Base-by-base conservation (phyloP, 2,329 filamentous ascomycete species). In the Colletotrichum kahawae region DNA sequence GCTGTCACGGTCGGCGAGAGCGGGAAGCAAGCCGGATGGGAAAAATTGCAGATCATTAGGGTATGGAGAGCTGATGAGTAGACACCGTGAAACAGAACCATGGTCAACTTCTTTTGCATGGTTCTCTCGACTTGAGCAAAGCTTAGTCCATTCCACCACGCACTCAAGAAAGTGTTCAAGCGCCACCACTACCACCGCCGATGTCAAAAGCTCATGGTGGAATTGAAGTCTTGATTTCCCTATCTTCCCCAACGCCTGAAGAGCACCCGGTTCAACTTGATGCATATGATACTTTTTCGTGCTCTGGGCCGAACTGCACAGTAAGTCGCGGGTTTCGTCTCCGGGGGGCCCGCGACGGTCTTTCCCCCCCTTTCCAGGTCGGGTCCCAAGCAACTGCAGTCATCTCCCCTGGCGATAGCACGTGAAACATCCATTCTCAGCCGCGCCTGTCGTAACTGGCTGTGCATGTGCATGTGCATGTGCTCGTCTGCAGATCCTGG, bases 1-100 rank as follows among this genome's bases (percentile, higher is more conserved):
- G 95, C 91, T 12, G 92, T 95, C 82, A 95, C 91, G 21, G 95
- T 98, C 6, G 93, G 94, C 8, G 90, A 89, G 69, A 98, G 95
- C 83, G 96, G 96, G 64, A 95, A 93, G 87, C 92, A 94, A 83
- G 96, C 94, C 34, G 97, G 97, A 0, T 98, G 96, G 96, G 97
- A 99, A 87, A 97, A 94, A 86, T 87, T 99, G 83, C 93, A 95
- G 81, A 94, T 99, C 79, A 87, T 98, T 79, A 91, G 96, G 82
- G 94, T 98, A 82, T 98, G 95, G 94, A 91, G 92, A 80, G 87
- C 87, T 51, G n/a, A 27, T 36, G 38, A 67, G 24, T 31, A 27
- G 34, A 18, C 21, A 51, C 31, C 54, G 7, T 72, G 16, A 27
- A 21, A 27, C n/a, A 34, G 57, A 67, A 38, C 24, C 10, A 9